Base-by-base conservation (phyloP, 257 asterid genomes). In the Solanum lycopersicoides region DNA sequence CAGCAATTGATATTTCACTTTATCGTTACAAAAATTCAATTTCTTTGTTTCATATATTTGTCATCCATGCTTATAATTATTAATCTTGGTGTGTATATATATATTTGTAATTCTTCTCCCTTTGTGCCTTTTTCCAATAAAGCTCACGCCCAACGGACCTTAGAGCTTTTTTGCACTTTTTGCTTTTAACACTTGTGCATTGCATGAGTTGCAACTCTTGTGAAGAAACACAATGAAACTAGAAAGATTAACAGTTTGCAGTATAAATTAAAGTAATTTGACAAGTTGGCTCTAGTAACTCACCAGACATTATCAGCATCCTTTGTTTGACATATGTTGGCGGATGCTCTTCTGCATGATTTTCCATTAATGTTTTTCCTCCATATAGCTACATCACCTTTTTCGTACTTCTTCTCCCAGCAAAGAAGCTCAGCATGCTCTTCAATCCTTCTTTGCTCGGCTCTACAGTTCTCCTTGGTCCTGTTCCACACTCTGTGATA, bases 381-480 rank as follows among this genome's bases (percentile, higher is more conserved):
- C 90, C 91, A 96, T 90, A 96, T 95, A 65, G 98, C 98, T 71
- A 93, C 84, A 88, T 96, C 99, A 45, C 97, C 98, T 89, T 94
- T 94, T 93, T 96, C 99, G 53, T 95, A 96, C 92, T 96, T 95
- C 84, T 96, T 96, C 93, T 96, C 99, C 99, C 99, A 95, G 93
- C 99, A 96, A 90, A 96, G 99, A 82, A 45, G 88, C 91, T 93
- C 96, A n/a, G 99, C 98, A 87, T 95, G 88, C 86, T 95, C 94
- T 89, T 96, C 99, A 2, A 96, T 92, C 87, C 87, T 92, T 21
- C 90, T 86, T 86, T 96, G 99, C 91, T 96, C 99, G 9, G 96
- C 98, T 59, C 92, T 91, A 73, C 94, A 89, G 74, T 96, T 98
- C 84, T 89, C 98, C 90, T 93, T 93, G 32, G 98, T 59, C 91